These are phyloP conservation scores for Agrocybe pediades DNA, from an alignment of 768 basidiomycete genomes.

Conservation along the genomic window DNA sequence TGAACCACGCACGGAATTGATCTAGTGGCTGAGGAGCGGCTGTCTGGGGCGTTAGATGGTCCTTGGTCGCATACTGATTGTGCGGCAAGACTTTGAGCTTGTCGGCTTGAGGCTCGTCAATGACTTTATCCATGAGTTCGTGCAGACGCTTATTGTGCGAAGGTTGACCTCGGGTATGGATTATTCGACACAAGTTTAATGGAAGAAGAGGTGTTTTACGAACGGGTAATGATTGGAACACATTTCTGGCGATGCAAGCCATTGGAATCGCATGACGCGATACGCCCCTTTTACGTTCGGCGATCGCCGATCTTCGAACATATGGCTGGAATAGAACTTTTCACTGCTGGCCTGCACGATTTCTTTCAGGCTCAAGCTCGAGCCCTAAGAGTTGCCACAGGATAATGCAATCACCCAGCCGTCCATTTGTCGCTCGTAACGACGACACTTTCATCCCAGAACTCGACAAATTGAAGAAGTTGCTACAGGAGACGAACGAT, in stretches of 20 bases:
- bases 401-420: background rate
- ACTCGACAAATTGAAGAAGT: constrained; percentile 6
- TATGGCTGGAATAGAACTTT: too few relatives aligned
- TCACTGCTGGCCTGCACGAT: too few relatives aligned
- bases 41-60: constrained; percentile 60
- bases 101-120: constrained; percentile 48
- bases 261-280: constrained; percentile 9
- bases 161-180: background rate
- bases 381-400: too few relatives aligned
- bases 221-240: too few relatives aligned
- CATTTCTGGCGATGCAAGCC: constrained; percentile 7
- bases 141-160: background rate
- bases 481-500: constrained; percentile 7
- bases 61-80: constrained; percentile 71
- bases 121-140: constrained; percentile 39
- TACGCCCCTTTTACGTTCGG: constrained; percentile 11
- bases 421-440: background rate
- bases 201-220: background rate
- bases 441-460: constrained; percentile 4
- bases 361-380: too few relatives aligned
- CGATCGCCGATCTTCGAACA: constrained; percentile 14
- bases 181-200: background rate
- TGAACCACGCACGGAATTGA: constrained; percentile 90
- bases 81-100: constrained; percentile 73
- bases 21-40: constrained; percentile 71